These are phyloP conservation scores for Warburgia ugandensis DNA, from an alignment of 164 flowering plant genomes.

Conservation along the genomic window DNA sequence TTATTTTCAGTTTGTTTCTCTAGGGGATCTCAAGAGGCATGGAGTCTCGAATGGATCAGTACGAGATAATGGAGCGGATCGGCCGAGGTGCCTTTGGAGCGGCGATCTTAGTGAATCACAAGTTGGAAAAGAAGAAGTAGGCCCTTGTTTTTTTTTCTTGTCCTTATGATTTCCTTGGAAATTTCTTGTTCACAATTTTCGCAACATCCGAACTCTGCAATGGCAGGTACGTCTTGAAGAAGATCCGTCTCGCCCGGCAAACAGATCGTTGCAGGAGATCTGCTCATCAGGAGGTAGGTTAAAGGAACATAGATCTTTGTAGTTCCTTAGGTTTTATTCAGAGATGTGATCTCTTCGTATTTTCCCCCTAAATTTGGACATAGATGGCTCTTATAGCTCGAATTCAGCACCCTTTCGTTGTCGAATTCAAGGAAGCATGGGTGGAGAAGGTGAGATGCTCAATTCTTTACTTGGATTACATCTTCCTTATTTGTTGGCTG, in stretches of 20 bases:
- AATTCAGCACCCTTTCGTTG: slow-evolving; percentile 87
- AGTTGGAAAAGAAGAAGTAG: slow-evolving; percentile 80
- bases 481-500: neutral
- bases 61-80: slow-evolving; percentile 98
- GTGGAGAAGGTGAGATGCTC: slow-evolving; percentile 73
- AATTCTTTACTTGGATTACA: neutral
- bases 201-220: too few species aligned
- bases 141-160: neutral
- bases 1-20: neutral
- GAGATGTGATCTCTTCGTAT: neutral
- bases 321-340: neutral
- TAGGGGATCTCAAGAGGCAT: slow-evolving; percentile 15
- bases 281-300: slow-evolving; percentile 88
- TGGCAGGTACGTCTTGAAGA: slow-evolving; percentile 86
- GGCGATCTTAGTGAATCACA: slow-evolving; percentile 90
- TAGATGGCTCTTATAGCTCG: slow-evolving; percentile 98
- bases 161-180: neutral
- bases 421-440: slow-evolving; percentile 98
- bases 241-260: slow-evolving; percentile 91
- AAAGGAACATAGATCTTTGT: neutral
- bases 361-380: neutral
- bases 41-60: slow-evolving; percentile 97
- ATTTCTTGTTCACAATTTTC: too few species aligned
- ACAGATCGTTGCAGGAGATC: slow-evolving; percentile 94
- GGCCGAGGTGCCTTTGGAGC: slow-evolving; percentile 99